These are phyloP conservation scores for Patellifolia procumbens DNA, from an alignment of 179 eudicot species.

Conservation along the genomic window DNA sequence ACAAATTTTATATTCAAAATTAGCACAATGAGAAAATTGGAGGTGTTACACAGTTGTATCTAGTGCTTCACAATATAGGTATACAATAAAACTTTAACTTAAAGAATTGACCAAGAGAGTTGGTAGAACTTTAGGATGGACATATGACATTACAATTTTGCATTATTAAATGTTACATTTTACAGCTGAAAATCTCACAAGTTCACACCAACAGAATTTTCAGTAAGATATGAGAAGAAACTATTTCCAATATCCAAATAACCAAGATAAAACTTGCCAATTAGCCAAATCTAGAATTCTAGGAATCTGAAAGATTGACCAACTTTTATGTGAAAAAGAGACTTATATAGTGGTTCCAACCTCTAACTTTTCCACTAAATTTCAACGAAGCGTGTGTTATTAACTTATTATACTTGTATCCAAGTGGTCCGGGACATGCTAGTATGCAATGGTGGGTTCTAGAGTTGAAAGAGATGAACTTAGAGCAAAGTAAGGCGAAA, in stretches of 20 bases:
- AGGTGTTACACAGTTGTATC: too few relatives aligned
- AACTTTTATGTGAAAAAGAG: background rate
- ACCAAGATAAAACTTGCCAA: background rate
- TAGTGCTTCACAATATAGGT: too few relatives aligned
- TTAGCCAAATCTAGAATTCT: background rate
- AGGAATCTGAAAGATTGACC: background rate
- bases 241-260: background rate
- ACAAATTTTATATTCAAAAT: too few relatives aligned
- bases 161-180: too few relatives aligned
- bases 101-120: too few relatives aligned
- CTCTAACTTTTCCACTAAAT: background rate
- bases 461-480: background rate
- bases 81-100: too few relatives aligned
- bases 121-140: too few relatives aligned
- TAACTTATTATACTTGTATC: background rate
- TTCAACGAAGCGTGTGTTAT: background rate
- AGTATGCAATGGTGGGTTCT: background rate
- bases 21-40: too few relatives aligned
- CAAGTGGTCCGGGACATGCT: background rate
- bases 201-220: background rate
- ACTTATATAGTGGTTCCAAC: background rate
- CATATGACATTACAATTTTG: too few relatives aligned
- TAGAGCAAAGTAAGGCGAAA: background rate
- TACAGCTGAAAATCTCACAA: too few relatives aligned
- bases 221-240: background rate